Evolutionary conservation across 2,329 filamentous ascomycete genomes (phyloP), one percentile per base, ranked within the genome.

Genomic region (Lecanoromycetidae sp.): DNA sequence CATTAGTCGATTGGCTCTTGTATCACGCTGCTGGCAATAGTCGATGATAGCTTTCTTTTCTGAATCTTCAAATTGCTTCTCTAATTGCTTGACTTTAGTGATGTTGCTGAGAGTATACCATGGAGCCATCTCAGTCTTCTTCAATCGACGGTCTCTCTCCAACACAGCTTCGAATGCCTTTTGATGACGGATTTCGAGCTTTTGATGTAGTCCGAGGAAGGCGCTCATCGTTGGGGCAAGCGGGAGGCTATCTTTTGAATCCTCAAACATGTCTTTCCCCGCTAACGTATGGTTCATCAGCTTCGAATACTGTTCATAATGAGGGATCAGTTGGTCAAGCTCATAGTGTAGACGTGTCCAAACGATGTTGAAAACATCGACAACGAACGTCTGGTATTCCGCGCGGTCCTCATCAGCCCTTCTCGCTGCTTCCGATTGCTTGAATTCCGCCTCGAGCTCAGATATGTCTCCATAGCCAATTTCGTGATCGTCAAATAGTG

Each of bases 391-490:
- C 20, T 72, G 66, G 35, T 74, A 68, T 55, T 76, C 73, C 9
- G 63, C 63, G 34, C 69, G 63, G 50, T 75, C 72, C 57, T 76
- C 73, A 36, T 70, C 65, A n/a, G 71, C 65, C 52, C 72, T 72
- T 32, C 64, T 61, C 26, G 68, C 65, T 37, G 66, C 67, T 57
- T 77, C 74, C 8, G 64, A 65, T 46, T 71, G 66, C 48, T 73
- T 72, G 54, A 75, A 75, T 25, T 75, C 71, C 40, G 72, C 67
- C 55, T 77, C 74, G 8, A 77, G 61, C 13, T 65, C 64, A 30
- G 69, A 70, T 54, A 77, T 74, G 40, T 77, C 73, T 10, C 72
- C 71, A 57, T 77, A 77, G 0, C 71, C 72, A 36, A 77, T 76
- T 53, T 75, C 69, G 46, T 76, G 69, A 40, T 67, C 67, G 52